Evolutionary conservation across 495 filamentous ascomycete genomes (phyloP).

Genomic region (Pyrenula massariospora): DNA sequence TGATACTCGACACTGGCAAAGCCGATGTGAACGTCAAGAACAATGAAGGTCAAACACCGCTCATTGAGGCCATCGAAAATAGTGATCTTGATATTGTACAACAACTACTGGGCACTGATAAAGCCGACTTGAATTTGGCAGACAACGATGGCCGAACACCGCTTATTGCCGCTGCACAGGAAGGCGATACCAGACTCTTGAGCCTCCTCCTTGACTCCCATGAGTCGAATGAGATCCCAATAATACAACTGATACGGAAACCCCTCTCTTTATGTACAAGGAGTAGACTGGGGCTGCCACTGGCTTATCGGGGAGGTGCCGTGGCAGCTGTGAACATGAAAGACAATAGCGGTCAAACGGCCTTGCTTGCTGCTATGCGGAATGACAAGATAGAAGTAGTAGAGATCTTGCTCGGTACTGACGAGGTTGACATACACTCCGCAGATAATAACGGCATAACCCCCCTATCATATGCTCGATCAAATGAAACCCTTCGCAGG

Average conservation of each 20-base stretch:
- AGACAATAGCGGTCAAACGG: too few relatives aligned
- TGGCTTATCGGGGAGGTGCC: too few relatives aligned
- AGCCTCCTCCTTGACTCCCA: too few relatives aligned
- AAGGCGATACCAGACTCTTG: slow-evolving; percentile 3
- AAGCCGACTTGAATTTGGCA: slow-evolving; percentile 3
- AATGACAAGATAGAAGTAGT: too few relatives aligned
- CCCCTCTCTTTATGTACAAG: too few relatives aligned
- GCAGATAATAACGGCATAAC: neutral
- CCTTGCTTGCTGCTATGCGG: too few relatives aligned
- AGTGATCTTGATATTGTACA: neutral
- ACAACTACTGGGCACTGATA: neutral
- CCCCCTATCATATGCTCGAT: too few relatives aligned
- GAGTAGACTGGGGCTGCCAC: too few relatives aligned
- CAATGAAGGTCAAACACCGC: slow-evolving; percentile 8
- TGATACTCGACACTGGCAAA: slow-evolving; percentile 9
- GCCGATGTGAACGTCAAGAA: slow-evolving; percentile 14
- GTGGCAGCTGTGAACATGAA: too few relatives aligned
- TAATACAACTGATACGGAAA: too few relatives aligned
- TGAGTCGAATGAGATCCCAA: too few relatives aligned
- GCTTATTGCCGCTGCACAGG: slow-evolving; percentile 5
- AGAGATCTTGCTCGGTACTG: neutral
- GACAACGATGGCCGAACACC: slow-evolving; percentile 10
- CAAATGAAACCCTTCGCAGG: too few relatives aligned
- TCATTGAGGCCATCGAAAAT: slow-evolving; percentile 6
- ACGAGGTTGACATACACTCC: neutral